These are phyloP conservation scores for Cyanodermella asteris DNA, from an alignment of 2,329 filamentous ascomycete species.

Conservation along the genomic window DNA sequence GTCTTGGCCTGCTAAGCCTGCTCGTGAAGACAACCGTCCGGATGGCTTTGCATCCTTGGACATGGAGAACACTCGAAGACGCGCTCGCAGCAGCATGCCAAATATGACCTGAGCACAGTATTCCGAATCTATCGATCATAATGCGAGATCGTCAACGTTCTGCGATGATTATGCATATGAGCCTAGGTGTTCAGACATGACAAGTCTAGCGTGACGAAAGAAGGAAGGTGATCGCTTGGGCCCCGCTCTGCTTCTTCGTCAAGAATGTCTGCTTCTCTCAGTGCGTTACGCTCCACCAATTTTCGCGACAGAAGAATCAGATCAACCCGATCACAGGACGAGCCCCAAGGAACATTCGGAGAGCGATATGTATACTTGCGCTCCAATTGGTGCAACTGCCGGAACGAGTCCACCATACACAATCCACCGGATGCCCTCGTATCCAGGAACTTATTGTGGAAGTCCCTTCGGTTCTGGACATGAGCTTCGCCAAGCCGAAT, in stretches of 20 bases:
- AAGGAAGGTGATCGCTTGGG: constrained; percentile 30
- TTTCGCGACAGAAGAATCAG: constrained; percentile 24
- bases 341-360: constrained; percentile 21
- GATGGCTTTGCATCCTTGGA: too few species aligned
- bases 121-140: too few species aligned
- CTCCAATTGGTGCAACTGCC: constrained; percentile 18
- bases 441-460: constrained; percentile 21
- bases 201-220: constrained; percentile 23
- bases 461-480: constrained; percentile 26
- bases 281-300: constrained; percentile 10
- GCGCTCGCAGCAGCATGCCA: too few species aligned
- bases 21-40: too few species aligned
- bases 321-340: constrained; percentile 31
- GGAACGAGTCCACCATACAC: constrained; percentile 24
- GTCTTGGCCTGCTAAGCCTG: constrained; percentile 66
- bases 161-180: too few species aligned
- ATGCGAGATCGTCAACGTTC: too few species aligned
- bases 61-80: too few species aligned
- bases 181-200: too few species aligned
- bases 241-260: constrained; percentile 24
- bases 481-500: constrained; percentile 25
- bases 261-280: constrained; percentile 8
- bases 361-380: constrained; percentile 29
- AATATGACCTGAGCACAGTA: too few species aligned
- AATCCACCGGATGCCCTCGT: constrained; percentile 12